Percentiles rank a stretch among this genome's conserved stretches.
These are phyloP conservation scores for Nevesoporus exiguus DNA, from an alignment of 768 basidiomycete genomes.

Conservation along the genomic window DNA sequence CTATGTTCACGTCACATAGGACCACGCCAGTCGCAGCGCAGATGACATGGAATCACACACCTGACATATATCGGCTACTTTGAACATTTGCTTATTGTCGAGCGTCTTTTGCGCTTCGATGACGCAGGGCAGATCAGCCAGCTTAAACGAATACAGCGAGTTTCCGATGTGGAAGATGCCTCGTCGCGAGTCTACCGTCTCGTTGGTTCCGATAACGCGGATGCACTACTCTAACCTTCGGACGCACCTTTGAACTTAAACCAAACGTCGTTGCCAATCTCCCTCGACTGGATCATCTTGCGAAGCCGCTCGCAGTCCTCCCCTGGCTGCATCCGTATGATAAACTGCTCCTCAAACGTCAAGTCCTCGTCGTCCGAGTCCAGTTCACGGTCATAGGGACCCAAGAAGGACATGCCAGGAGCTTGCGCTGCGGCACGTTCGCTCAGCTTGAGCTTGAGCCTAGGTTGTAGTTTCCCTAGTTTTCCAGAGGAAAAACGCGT, in stretches of 20 bases:
- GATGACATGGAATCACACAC: conserved; percentile 37
- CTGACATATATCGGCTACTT: conserved; percentile 98
- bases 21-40: conserved; percentile 9
- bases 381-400: conserved; percentile 88
- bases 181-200: conserved; percentile 73
- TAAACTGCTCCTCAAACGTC: conserved; percentile 96
- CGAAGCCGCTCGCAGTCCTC: conserved; percentile 75
- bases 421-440: conserved; percentile 79
- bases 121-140: conserved; percentile 94
- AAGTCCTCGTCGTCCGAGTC: conserved; percentile 95
- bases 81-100: conserved; percentile 97
- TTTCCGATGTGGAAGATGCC: conserved; percentile 87
- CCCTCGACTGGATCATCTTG: conserved; percentile 78
- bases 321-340: conserved; percentile 83
- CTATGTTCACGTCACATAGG: conserved; percentile 37
- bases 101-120: conserved; percentile 94
- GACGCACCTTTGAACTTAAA: conserved; percentile 92
- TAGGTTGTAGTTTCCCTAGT: conserved; percentile 55
- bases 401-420: conserved; percentile 84
- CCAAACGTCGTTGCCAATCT: conserved; percentile 83
- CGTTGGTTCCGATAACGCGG: conserved; percentile 11
- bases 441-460: conserved; percentile 84
- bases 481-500: conserved; percentile 55
- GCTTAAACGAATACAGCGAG: conserved; percentile 80
- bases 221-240: not conserved